Evolutionary conservation across 805 yeast species (phyloP).

Genomic region (Metschnikowia baotianmanensis): DNA sequence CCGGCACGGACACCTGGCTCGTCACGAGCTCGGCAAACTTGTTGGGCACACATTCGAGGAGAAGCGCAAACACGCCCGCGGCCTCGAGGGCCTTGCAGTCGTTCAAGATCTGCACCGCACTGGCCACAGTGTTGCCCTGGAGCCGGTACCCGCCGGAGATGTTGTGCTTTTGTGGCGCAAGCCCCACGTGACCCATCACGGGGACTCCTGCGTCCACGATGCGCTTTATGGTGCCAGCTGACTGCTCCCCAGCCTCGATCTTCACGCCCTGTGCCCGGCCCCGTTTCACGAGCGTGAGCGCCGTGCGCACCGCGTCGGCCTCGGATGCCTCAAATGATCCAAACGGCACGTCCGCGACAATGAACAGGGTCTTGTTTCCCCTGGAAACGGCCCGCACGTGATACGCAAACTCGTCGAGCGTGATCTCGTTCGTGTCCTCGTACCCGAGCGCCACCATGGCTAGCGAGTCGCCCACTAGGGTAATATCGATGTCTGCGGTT

Average conservation of each 20-base stretch:
- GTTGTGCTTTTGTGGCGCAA: constrained; percentile 85
- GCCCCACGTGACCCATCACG: constrained; percentile 86
- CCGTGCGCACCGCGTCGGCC: constrained; percentile 59
- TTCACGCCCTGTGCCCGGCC: constrained; percentile 73
- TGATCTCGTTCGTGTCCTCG: constrained; percentile 68
- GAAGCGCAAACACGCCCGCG: constrained; percentile 73
- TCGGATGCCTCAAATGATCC: constrained; percentile 74
- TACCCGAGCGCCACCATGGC: constrained; percentile 91
- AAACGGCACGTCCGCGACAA: constrained; percentile 86
- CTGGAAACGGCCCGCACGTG: constrained; percentile 75
- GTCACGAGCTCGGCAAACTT: constrained; percentile 67
- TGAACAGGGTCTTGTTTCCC: constrained; percentile 61
- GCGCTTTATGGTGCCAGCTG: constrained; percentile 49
- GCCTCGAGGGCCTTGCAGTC: constrained; percentile 70
- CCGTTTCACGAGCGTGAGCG: constrained; percentile 51
- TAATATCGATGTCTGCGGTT: constrained; percentile 61
- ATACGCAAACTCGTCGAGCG: constrained; percentile 75
- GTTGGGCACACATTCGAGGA: constrained; percentile 85
- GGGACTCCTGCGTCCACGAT: constrained; percentile 76
- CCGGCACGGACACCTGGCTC: constrained; percentile 59
- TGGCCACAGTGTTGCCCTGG: constrained; percentile 62
- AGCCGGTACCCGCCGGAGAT: constrained; percentile 83
- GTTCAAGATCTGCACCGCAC: constrained; percentile 55
- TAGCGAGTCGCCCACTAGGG: constrained; percentile 86
- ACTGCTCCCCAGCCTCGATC: constrained; percentile 74